Percentiles rank a stretch among this genome's conserved stretches.
Evolutionary conservation across 2,329 filamentous ascomycete genomes (phyloP).

Genomic region (Aaosphaeria arxii): DNA sequence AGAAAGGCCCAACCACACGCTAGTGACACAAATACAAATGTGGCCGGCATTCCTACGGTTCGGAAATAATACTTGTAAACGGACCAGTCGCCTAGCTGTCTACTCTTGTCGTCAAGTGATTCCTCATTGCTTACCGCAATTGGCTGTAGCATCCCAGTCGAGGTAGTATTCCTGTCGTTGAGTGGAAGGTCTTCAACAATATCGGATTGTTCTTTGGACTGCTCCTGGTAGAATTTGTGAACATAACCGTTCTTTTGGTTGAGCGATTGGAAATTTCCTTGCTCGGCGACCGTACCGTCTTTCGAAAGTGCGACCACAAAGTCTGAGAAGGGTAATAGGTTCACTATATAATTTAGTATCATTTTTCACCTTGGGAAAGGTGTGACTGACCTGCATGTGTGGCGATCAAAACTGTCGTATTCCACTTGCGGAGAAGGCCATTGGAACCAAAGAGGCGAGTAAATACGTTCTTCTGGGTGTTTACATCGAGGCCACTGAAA

Average conservation of each 20-base stretch:
- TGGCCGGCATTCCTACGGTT: conserved; percentile 1
- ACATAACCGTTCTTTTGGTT: conserved; percentile 17
- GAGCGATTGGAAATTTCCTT: conserved; percentile 34
- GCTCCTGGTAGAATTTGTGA: conserved; percentile 14
- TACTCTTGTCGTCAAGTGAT: background rate
- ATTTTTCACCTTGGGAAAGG: background rate
- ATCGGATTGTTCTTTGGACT: background rate
- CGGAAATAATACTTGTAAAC: conserved; percentile 12
- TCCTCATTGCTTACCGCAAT: background rate
- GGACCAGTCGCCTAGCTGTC: conserved; percentile 7
- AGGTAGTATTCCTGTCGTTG: background rate
- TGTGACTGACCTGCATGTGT: conserved; percentile 22
- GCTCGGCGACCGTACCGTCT: conserved; percentile 11
- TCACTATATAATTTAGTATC: conserved; percentile 21
- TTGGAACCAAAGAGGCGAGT: conserved; percentile 38
- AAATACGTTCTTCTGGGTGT: conserved; percentile 46
- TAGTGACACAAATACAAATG: conserved; percentile 3
- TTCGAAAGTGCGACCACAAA: conserved; percentile 4
- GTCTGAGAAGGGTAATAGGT: conserved; percentile 23
- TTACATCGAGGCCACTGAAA: conserved; percentile 45
- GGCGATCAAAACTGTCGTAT: conserved; percentile 11
- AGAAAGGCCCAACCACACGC: conserved; percentile 6
- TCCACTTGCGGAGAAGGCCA: conserved; percentile 38
- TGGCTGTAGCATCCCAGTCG: background rate
- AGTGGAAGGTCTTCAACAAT: background rate